Percentiles rank a stretch among this genome's conserved stretches.
Conservation (phyloP, 805 yeast genomes). For the Saccharomyces paradoxus region DNA sequence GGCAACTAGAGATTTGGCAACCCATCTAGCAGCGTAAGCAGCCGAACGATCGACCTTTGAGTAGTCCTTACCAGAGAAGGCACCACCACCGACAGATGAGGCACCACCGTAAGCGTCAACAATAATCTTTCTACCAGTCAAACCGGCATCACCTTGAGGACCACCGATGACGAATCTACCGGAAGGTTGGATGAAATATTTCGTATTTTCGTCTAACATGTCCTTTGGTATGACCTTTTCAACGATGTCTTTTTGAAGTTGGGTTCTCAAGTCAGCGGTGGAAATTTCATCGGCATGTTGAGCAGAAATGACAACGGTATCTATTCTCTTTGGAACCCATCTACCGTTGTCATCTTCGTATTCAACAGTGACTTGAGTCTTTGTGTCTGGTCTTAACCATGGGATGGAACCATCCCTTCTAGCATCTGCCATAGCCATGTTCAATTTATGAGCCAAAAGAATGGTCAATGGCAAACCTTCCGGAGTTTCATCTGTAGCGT, state of each 20-base stretch:
- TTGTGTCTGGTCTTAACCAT: constrained; percentile 98
- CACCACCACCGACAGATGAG: constrained; percentile 99
- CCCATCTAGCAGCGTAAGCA: constrained; percentile 99
- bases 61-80: constrained; percentile 98
- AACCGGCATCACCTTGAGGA: constrained; percentile 99
- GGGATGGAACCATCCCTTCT: constrained; percentile 87
- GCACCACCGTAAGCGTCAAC: constrained; percentile 99
- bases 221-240: constrained; percentile 85
- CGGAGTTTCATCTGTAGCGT: constrained; percentile 96
- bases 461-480: constrained; percentile 92
- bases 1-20: constrained; percentile 89
- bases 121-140: constrained; percentile 96
- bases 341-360: constrained; percentile 90
- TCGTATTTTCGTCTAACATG: constrained; percentile 84
- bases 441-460: constrained; percentile 85
- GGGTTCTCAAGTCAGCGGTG: constrained; percentile 78
- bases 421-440: constrained; percentile 89
- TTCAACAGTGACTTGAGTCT: constrained; percentile 97
- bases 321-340: constrained; percentile 87
- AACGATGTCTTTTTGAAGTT: constrained; percentile 68
- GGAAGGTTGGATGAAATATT: constrained; percentile 96
- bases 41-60: constrained; percentile 99
- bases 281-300: constrained; percentile 93
- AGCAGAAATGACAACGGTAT: constrained; percentile 90
- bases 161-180: constrained; percentile 99